Evolutionary conservation across 306 rosid genomes (phyloP).

Genomic region (Mimosa bimucronata): DNA sequence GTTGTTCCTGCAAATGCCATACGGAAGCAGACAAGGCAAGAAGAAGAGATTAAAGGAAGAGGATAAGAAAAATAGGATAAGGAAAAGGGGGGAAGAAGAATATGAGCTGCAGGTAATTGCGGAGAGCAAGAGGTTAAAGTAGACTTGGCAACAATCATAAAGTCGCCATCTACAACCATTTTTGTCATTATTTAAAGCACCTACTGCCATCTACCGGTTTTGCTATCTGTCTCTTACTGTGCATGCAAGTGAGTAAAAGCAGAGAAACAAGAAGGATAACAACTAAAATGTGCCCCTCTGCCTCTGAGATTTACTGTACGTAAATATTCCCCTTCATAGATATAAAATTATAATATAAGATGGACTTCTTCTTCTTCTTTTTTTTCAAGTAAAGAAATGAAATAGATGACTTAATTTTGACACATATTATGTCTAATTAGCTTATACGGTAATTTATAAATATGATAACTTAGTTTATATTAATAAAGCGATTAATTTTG

Average conservation of each 20-base stretch:
- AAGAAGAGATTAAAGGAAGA: neutral
- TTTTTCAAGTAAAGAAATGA: too few relatives aligned
- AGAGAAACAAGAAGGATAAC: neutral
- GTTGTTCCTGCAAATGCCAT: slow-evolving; percentile 99
- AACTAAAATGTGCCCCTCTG: too few relatives aligned
- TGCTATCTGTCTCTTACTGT: slow-evolving; percentile 19
- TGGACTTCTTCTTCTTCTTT: too few relatives aligned
- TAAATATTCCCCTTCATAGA: too few relatives aligned
- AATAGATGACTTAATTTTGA: too few relatives aligned
- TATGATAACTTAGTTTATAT: too few relatives aligned
- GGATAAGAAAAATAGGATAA: slow-evolving; percentile 29
- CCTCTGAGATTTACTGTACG: too few relatives aligned
- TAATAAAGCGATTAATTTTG: too few relatives aligned
- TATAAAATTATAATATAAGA: too few relatives aligned
- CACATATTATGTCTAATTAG: too few relatives aligned
- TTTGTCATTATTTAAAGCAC: slow-evolving; percentile 45
- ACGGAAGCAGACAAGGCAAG: slow-evolving; percentile 23
- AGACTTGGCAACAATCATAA: slow-evolving; percentile 36
- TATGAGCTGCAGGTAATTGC: slow-evolving; percentile 44
- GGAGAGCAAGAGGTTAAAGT: slow-evolving; percentile 35
- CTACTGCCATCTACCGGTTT: neutral
- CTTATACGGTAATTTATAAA: too few relatives aligned
- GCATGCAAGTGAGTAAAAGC: slow-evolving; percentile 19
- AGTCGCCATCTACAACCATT: slow-evolving; percentile 56
- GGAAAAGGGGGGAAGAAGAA: slow-evolving; percentile 36